Evolutionary conservation across 2,329 filamentous ascomycete genomes (phyloP).

Genomic region (Phoma sp.): DNA sequence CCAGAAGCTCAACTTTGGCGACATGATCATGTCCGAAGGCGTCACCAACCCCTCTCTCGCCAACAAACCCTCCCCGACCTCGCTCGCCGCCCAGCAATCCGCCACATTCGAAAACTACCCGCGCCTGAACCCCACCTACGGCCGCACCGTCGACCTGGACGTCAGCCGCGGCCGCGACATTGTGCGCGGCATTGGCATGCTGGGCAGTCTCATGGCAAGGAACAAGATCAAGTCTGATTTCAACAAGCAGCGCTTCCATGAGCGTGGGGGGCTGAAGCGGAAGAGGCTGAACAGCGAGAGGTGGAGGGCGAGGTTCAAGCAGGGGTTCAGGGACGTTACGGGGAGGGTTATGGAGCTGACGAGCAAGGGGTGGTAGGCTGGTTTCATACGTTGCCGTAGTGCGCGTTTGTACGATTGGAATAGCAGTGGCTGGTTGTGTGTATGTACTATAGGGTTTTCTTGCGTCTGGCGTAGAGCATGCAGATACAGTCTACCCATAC

Average conservation of each 20-base stretch:
- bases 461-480: not conserved
- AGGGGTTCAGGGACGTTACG: constrained; percentile 70
- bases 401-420: not conserved
- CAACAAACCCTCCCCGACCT: constrained; percentile 24
- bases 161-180: constrained; percentile 50
- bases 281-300: constrained; percentile 75
- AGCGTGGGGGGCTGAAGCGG: constrained; percentile 75
- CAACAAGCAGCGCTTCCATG: constrained; percentile 71
- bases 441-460: not conserved
- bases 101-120: constrained; percentile 36
- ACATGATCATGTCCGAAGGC: constrained; percentile 25
- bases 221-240: constrained; percentile 67
- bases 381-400: too few species aligned
- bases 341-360: constrained; percentile 71
- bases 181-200: constrained; percentile 53
- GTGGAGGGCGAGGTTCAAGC: constrained; percentile 73
- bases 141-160: constrained; percentile 50
- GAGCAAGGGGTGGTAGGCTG: constrained; percentile 75
- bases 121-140: constrained; percentile 49
- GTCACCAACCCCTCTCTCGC: constrained; percentile 22
- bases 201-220: constrained; percentile 51
- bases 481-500: not conserved
- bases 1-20: constrained; percentile 22
- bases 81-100: constrained; percentile 25
- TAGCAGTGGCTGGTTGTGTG: not conserved